These are phyloP conservation scores for Pittosporum tobira DNA, from an alignment of 129 eudicot species.

Conservation along the genomic window DNA sequence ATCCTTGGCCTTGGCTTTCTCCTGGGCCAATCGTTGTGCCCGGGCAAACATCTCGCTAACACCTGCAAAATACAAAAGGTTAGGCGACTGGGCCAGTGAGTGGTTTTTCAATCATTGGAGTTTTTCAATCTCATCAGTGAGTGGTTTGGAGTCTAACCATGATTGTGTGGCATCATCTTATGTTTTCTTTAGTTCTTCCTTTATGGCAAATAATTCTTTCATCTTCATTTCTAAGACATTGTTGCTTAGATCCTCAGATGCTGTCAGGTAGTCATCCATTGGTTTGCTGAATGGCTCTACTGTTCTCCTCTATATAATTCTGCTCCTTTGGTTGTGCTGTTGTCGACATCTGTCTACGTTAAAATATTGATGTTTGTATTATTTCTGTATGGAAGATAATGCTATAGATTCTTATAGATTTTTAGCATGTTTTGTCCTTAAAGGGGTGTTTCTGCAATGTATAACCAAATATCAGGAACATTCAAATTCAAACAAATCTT, in stretches of 20 bases:
- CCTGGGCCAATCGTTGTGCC: too few relatives aligned
- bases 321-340: slow-evolving; percentile 3
- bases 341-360: too few relatives aligned
- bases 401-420: too few relatives aligned
- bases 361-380: neutral
- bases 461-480: too few relatives aligned
- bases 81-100: too few relatives aligned
- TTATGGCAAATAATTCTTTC: slow-evolving; percentile 31
- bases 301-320: neutral
- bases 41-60: too few relatives aligned
- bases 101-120: too few relatives aligned
- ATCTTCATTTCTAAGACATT: slow-evolving; percentile 24
- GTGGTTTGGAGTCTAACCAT: slow-evolving; percentile 50
- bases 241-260: neutral
- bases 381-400: neutral
- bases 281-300: neutral
- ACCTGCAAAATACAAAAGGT: too few relatives aligned
- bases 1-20: too few relatives aligned
- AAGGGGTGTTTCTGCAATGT: neutral
- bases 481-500: too few relatives aligned
- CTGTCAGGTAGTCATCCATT: neutral
- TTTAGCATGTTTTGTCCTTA: neutral
- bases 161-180: slow-evolving; percentile 54
- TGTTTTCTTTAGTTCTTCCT: slow-evolving; percentile 45
- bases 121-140: slow-evolving; percentile 49